These are phyloP conservation scores for Cucurbitaria berberidis DNA, from an alignment of 2,329 filamentous ascomycete species.

Conservation along the genomic window DNA sequence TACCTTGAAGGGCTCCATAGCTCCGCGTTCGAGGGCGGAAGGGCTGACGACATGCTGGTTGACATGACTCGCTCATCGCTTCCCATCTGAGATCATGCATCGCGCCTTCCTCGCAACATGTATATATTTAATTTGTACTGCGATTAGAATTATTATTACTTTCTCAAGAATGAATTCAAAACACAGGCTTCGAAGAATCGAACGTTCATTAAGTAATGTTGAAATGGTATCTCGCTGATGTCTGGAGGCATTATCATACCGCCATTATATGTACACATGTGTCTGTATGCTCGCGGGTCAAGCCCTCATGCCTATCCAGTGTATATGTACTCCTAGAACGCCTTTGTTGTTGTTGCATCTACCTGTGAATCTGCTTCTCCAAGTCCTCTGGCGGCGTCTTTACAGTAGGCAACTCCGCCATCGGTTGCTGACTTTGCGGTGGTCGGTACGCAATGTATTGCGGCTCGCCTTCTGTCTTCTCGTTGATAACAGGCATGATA, in stretches of 20 bases:
- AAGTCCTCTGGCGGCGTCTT: conserved; percentile 31
- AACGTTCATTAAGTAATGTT: neutral
- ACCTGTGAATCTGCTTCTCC: conserved; percentile 23
- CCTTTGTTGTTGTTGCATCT: neutral
- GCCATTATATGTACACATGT: conserved; percentile 10
- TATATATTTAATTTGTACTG: neutral
- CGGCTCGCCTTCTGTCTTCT: conserved; percentile 11
- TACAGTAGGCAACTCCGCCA: conserved; percentile 24
- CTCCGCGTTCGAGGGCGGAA: conserved; percentile 16
- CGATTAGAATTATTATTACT: neutral
- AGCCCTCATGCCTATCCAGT: neutral
- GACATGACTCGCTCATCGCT: conserved; percentile 18
- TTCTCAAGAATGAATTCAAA: too few species aligned
- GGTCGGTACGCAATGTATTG: conserved; percentile 39
- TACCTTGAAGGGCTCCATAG: conserved; percentile 12
- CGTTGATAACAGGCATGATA: conserved; percentile 18
- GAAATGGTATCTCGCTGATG: conserved; percentile 10
- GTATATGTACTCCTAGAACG: conserved; percentile 5
- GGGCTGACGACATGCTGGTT: conserved; percentile 25
- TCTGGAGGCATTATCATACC: neutral
- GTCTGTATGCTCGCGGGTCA: neutral
- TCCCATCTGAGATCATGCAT: neutral
- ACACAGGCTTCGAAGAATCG: too few species aligned
- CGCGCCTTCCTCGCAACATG: neutral
- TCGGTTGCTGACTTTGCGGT: conserved; percentile 12